Conservation (phyloP, 2,329 filamentous ascomycete species). For the Colletotrichum spinosum region DNA sequence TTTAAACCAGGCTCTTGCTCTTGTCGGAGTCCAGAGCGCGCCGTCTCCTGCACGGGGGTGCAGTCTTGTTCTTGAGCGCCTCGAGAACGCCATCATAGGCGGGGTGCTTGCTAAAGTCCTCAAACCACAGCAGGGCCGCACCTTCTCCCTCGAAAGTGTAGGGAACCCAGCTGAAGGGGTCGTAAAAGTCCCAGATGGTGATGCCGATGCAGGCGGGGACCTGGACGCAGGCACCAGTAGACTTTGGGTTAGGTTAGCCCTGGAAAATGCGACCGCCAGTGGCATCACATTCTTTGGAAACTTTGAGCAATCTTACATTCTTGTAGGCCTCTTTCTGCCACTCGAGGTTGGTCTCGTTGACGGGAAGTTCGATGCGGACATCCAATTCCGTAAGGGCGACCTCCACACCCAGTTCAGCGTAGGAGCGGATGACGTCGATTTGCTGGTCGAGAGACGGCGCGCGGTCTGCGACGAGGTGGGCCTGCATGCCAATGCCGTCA, state of each 20-base stretch:
- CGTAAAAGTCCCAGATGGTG: constrained; percentile 51
- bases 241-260: constrained; percentile 3
- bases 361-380: constrained; percentile 53
- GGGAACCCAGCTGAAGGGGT: constrained; percentile 55
- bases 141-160: constrained; percentile 53
- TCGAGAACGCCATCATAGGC: constrained; percentile 53
- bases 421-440: constrained; percentile 55
- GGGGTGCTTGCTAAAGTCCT: constrained; percentile 55
- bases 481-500: constrained; percentile 72
- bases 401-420: constrained; percentile 58
- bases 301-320: constrained; percentile 4
- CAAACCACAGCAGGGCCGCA: constrained; percentile 55
- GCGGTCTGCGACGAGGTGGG: constrained; percentile 68
- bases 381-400: constrained; percentile 68
- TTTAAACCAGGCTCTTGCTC: constrained; percentile 27
- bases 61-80: constrained; percentile 47
- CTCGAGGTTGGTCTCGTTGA: constrained; percentile 43
- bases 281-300: background rate
- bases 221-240: constrained; percentile 45
- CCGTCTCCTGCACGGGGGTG: constrained; percentile 30
- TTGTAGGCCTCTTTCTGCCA: constrained; percentile 46
- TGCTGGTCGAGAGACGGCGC: constrained; percentile 51
- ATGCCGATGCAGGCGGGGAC: constrained; percentile 46
- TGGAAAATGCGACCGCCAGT: background rate
- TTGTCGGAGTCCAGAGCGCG: constrained; percentile 14